Conservation (phyloP, 495 filamentous ascomycete species). For the Penicillium ucsense region DNA sequence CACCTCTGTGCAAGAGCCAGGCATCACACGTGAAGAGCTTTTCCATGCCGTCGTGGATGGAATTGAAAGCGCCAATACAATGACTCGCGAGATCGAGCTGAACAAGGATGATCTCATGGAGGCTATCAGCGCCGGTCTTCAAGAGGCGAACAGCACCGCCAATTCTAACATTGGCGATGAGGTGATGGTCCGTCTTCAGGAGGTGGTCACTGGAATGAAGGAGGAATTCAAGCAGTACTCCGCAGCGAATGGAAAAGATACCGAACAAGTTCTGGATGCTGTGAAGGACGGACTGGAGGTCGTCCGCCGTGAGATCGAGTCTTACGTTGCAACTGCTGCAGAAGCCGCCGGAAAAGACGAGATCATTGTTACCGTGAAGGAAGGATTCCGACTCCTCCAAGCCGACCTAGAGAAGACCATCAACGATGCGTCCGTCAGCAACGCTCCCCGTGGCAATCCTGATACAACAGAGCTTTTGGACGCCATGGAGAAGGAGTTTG, state of each 20-base stretch:
- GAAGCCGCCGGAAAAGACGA: slow-evolving; percentile 65
- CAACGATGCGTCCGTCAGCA: slow-evolving; percentile 29
- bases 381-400: slow-evolving; percentile 62
- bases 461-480: slow-evolving; percentile 50
- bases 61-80: slow-evolving; percentile 38
- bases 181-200: slow-evolving; percentile 62
- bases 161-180: slow-evolving; percentile 49
- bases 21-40: slow-evolving; percentile 43
- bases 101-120: slow-evolving; percentile 56
- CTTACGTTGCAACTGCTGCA: slow-evolving; percentile 60
- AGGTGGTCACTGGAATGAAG: slow-evolving; percentile 64
- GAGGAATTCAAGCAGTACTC: slow-evolving; percentile 67
- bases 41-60: slow-evolving; percentile 49
- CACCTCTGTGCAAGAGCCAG: slow-evolving; percentile 14
- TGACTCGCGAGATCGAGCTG: slow-evolving; percentile 48
- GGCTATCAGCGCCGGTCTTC: slow-evolving; percentile 51
- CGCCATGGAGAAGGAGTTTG: slow-evolving; percentile 62
- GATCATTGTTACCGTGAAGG: slow-evolving; percentile 63
- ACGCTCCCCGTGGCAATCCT: slow-evolving; percentile 27
- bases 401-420: slow-evolving; percentile 60
- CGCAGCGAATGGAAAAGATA: slow-evolving; percentile 62
- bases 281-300: slow-evolving; percentile 77
- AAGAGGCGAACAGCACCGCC: slow-evolving; percentile 38
- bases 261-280: slow-evolving; percentile 73
- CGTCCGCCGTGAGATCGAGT: slow-evolving; percentile 70